These are phyloP conservation scores for Arctium lappa DNA, from an alignment of 129 eudicot species.

Conservation along the genomic window DNA sequence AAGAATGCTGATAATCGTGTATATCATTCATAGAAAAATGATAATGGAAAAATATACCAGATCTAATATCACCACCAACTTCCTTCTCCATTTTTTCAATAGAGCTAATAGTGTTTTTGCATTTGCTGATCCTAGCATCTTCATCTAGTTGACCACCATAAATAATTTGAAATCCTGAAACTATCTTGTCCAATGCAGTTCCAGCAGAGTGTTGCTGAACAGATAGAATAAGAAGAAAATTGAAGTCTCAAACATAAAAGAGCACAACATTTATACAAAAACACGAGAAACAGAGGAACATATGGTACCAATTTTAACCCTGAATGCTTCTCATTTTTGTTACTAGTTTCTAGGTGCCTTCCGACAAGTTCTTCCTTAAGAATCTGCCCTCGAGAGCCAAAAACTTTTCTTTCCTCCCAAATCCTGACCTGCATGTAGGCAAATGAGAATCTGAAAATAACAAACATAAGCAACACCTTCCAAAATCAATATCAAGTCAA, in stretches of 20 bases:
- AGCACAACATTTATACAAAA: background rate
- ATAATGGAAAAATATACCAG: constrained; percentile 40
- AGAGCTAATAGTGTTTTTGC: constrained; percentile 49
- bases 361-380: constrained; percentile 79
- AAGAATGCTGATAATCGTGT: background rate
- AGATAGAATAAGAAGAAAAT: background rate
- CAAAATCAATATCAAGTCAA: background rate
- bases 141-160: constrained; percentile 62
- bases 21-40: background rate
- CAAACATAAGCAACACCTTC: background rate
- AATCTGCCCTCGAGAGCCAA: constrained; percentile 91
- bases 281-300: background rate
- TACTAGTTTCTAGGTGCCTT: constrained; percentile 54
- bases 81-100: constrained; percentile 77
- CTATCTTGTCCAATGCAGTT: constrained; percentile 63
- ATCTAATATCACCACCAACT: constrained; percentile 40
- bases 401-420: constrained; percentile 90
- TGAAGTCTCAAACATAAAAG: background rate
- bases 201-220: constrained; percentile 60
- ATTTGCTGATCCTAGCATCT: constrained; percentile 58
- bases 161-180: constrained; percentile 62
- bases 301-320: constrained; percentile 49
- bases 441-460: background rate
- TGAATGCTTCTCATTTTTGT: constrained; percentile 39
- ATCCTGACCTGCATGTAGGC: constrained; percentile 50